phyloP scores from a whole-genome alignment of 305 asterid genomes.

The Stenogyne calaminthoides region DNA sequence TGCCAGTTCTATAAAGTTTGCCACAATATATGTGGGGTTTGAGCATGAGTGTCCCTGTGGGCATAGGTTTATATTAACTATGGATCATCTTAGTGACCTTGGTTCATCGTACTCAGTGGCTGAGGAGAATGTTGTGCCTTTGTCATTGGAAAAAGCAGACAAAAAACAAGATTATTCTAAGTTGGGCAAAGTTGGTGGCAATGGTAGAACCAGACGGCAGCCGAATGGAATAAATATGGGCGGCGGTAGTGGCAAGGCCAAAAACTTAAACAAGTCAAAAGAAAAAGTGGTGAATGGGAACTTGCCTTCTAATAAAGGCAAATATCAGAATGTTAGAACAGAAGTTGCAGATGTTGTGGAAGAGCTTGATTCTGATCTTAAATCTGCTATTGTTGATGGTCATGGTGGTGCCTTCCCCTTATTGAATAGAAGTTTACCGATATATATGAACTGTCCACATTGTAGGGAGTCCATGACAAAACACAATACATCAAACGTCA shows the following conservation, averaged over 20 bases:
- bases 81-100: slow-evolving; percentile 75
- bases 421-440: slow-evolving; percentile 69
- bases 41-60: slow-evolving; percentile 97
- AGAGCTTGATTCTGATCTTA: slow-evolving; percentile 52
- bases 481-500: slow-evolving; percentile 46
- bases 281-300: slow-evolving; percentile 52
- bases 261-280: slow-evolving; percentile 60
- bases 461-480: slow-evolving; percentile 56
- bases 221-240: slow-evolving; percentile 55
- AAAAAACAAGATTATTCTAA: slow-evolving; percentile 53
- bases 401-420: slow-evolving; percentile 56
- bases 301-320: slow-evolving; percentile 42
- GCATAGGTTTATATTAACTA: slow-evolving; percentile 79
- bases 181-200: slow-evolving; percentile 56
- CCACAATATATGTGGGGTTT: slow-evolving; percentile 64
- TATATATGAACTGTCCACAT: slow-evolving; percentile 93
- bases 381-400: slow-evolving; percentile 47
- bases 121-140: slow-evolving; percentile 51
- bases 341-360: slow-evolving; percentile 37
- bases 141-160: slow-evolving; percentile 46
- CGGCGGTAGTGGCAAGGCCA: slow-evolving; percentile 46
- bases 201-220: slow-evolving; percentile 60
- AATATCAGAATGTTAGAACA: slow-evolving; percentile 41
- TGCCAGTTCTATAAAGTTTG: slow-evolving; percentile 45
- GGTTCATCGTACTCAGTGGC: slow-evolving; percentile 59